phyloP scores from a whole-genome alignment of 73 alveolate genomes.

The Symbiodinium natans region DNA sequence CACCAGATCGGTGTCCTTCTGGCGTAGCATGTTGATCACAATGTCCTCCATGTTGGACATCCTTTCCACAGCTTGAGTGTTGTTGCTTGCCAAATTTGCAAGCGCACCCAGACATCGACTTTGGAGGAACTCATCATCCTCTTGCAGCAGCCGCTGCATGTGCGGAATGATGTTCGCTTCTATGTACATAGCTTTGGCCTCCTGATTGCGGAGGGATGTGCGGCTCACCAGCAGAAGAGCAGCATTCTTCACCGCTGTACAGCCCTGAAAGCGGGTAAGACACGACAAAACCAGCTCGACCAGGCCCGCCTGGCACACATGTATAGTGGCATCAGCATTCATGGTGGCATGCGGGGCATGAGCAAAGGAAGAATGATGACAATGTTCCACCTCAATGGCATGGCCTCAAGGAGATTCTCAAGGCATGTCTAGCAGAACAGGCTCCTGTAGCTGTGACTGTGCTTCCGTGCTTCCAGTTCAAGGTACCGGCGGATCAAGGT shows the following conservation, averaged over 20 bases:
- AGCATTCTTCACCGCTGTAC: conserved; percentile 17
- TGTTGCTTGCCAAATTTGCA: conserved; percentile 67
- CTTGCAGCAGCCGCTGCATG: neutral
- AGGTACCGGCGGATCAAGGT: neutral
- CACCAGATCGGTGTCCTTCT: neutral
- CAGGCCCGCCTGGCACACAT: conserved; percentile 26
- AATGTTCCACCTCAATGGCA: neutral
- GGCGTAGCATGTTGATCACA: neutral
- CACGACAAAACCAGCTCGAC: conserved; percentile 33
- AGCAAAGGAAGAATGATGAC: neutral
- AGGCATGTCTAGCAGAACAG: neutral
- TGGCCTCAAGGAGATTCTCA: neutral
- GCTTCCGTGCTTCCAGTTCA: neutral
- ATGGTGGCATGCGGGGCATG: too few relatives aligned
- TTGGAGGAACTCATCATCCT: neutral
- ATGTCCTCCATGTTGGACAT: conserved; percentile 27
- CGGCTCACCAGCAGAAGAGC: conserved; percentile 59
- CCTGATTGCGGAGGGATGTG: neutral
- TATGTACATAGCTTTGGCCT: conserved; percentile 25
- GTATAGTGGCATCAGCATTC: too few relatives aligned
- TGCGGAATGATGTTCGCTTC: conserved; percentile 27
- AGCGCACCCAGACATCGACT: conserved; percentile 37
- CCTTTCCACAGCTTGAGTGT: neutral
- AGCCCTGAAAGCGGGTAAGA: conserved; percentile 8
- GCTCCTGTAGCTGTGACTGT: too few relatives aligned